Evolutionary conservation across 2,329 filamentous ascomycete species (phyloP).

Genomic region (Plenodomus biglobosus): DNA sequence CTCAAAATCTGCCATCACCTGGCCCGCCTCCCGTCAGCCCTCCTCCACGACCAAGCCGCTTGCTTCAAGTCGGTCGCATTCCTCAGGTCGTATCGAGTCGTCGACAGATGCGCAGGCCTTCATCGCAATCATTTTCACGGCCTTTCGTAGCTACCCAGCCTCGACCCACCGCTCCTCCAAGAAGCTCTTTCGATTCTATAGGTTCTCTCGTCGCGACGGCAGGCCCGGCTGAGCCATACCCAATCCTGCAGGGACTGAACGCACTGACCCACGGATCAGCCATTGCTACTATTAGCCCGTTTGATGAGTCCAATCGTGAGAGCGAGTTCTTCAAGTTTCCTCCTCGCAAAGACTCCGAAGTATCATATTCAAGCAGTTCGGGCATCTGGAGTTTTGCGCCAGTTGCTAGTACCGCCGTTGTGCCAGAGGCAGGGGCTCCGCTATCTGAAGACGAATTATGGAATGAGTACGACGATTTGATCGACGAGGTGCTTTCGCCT

Average conservation of each 20-base stretch:
- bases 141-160: conserved; percentile 64
- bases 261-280: conserved; percentile 44
- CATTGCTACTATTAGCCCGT: conserved; percentile 38
- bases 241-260: conserved; percentile 38
- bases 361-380: conserved; percentile 67
- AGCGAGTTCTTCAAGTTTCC: conserved; percentile 75
- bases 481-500: conserved; percentile 67
- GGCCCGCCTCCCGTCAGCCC: conserved; percentile 28
- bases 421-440: conserved; percentile 63
- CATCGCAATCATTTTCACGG: conserved; percentile 80
- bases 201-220: conserved; percentile 30
- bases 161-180: conserved; percentile 33
- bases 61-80: conserved; percentile 82
- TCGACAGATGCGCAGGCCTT: conserved; percentile 64
- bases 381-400: conserved; percentile 60
- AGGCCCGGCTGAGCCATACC: conserved; percentile 38
- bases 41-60: conserved; percentile 59
- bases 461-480: conserved; percentile 89
- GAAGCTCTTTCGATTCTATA: conserved; percentile 39
- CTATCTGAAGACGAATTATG: conserved; percentile 84
- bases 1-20: conserved; percentile 26
- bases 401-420: conserved; percentile 61
- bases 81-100: conserved; percentile 73
- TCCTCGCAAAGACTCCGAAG: conserved; percentile 69
- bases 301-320: conserved; percentile 30